Evolutionary conservation across 1,139 yeast species (phyloP).

Genomic region (Meyerozyma athensensis): DNA sequence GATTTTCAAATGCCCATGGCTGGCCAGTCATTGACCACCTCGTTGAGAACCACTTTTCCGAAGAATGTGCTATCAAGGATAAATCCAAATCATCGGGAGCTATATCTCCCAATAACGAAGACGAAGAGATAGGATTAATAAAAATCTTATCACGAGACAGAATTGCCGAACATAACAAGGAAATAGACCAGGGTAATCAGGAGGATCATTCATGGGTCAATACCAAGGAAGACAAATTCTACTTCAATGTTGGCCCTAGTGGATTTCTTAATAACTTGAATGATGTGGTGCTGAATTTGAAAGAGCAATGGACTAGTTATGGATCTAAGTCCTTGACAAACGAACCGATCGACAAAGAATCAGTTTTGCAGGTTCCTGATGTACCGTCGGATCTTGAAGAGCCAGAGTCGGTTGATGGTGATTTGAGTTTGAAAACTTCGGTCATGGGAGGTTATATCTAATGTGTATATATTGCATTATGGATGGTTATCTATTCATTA

Average conservation of each 20-base stretch:
- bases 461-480: neutral
- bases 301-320: slow-evolving; percentile 34
- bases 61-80: neutral
- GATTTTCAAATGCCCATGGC: slow-evolving; percentile 92
- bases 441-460: slow-evolving; percentile 19
- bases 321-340: slow-evolving; percentile 8
- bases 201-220: slow-evolving; percentile 48
- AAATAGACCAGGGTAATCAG: slow-evolving; percentile 22
- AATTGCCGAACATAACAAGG: slow-evolving; percentile 30
- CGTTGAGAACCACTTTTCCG: slow-evolving; percentile 56
- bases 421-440: slow-evolving; percentile 13
- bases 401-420: slow-evolving; percentile 8
- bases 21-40: slow-evolving; percentile 91
- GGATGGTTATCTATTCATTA: slow-evolving; percentile 8
- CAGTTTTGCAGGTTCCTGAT: neutral
- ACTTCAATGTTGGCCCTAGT: slow-evolving; percentile 67
- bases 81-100: no score
- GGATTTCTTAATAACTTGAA: slow-evolving; percentile 63
- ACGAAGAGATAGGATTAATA: slow-evolving; percentile 25
- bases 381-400: slow-evolving; percentile 4
- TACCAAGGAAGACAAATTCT: slow-evolving; percentile 40
- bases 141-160: slow-evolving; percentile 34
- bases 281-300: slow-evolving; percentile 40
- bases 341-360: slow-evolving; percentile 3
- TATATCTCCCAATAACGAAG: slow-evolving; percentile 9